Conservation (phyloP, 345 rosid genomes). For the Theobroma cacao region DNA sequence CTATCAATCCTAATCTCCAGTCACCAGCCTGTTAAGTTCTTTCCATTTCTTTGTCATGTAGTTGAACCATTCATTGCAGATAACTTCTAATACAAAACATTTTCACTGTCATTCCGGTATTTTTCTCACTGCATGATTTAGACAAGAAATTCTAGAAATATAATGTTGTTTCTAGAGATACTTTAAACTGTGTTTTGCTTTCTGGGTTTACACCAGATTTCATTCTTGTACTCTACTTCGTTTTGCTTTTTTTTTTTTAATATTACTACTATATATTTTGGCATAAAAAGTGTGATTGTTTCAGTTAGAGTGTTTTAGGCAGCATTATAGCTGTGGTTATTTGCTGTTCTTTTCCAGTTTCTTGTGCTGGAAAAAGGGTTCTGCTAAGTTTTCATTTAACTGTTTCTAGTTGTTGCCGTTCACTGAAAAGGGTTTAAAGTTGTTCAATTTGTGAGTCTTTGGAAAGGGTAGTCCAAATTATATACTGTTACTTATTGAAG, state of each 20-base stretch:
- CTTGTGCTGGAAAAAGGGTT: background rate
- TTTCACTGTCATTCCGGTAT: background rate
- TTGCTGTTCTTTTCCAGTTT: background rate
- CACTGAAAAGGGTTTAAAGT: background rate
- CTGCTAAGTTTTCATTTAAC: background rate
- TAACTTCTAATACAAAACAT: background rate
- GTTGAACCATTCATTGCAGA: background rate
- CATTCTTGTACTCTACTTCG: background rate
- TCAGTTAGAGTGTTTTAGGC: background rate
- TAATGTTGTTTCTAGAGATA: background rate
- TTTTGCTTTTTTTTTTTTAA: background rate
- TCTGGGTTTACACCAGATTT: background rate
- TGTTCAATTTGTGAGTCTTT: background rate
- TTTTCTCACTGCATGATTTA: background rate
- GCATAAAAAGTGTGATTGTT: constrained; percentile 3
- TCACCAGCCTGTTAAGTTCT: background rate
- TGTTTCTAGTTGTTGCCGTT: background rate
- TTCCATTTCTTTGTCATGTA: background rate
- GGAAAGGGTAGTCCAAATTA: background rate
- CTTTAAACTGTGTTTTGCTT: background rate
- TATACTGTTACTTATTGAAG: background rate
- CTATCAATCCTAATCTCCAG: background rate
- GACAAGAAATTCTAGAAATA: background rate
- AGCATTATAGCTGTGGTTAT: background rate
- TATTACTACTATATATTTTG: background rate